Conservation (phyloP, 208 protist species). For the Trypanosoma cruzi region DNA sequence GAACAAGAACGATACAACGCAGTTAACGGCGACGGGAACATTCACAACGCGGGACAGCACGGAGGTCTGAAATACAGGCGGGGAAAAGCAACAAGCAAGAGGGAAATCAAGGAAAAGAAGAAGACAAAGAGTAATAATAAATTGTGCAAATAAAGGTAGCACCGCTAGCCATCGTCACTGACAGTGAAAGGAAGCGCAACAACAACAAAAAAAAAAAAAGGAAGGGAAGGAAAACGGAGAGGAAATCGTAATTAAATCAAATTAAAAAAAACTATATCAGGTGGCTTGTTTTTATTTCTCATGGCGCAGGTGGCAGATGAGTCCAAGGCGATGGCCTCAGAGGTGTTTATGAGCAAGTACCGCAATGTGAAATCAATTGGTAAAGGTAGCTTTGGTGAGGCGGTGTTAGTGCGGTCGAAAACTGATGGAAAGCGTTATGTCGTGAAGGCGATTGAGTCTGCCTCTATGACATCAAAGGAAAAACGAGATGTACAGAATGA, state of each 20-base stretch:
- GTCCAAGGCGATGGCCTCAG: conserved; percentile 73
- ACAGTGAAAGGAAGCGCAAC: not conserved
- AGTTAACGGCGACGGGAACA: too few relatives aligned
- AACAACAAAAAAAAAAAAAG: conserved; percentile 16
- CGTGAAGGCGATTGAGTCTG: conserved; percentile 91
- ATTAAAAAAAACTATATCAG: conserved; percentile 5
- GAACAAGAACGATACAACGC: too few relatives aligned
- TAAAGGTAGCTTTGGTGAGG: conserved; percentile 93
- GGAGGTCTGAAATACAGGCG: too few relatives aligned
- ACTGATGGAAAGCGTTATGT: conserved; percentile 91
- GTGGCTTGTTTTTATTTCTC: conserved; percentile 15
- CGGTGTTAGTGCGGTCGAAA: conserved; percentile 89
- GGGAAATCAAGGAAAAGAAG: too few relatives aligned
- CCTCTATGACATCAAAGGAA: conserved; percentile 89
- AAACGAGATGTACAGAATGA: conserved; percentile 93
- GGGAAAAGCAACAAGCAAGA: too few relatives aligned
- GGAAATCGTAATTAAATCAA: not conserved
- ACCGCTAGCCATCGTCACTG: not conserved
- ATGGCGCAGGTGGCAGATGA: conserved; percentile 80
- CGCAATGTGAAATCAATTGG: conserved; percentile 88
- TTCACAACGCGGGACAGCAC: too few relatives aligned
- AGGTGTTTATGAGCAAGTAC: conserved; percentile 89
- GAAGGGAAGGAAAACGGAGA: conserved; percentile 2
- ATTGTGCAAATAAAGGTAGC: too few relatives aligned
- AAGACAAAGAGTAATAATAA: too few relatives aligned